Evolutionary conservation across 306 rosid species (phyloP).

Genomic region (Malus fusca): DNA sequence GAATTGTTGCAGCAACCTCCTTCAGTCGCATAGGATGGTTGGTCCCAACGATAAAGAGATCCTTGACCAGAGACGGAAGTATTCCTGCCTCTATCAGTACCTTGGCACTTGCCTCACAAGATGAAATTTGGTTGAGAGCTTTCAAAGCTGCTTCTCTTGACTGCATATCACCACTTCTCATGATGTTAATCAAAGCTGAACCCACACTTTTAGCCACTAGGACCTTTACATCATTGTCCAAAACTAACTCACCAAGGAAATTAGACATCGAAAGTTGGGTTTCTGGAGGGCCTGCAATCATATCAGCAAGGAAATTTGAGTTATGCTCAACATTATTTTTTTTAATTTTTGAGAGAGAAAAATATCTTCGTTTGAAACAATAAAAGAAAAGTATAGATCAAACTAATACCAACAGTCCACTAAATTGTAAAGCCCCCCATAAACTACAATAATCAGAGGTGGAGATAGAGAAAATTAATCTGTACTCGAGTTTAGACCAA

Average conservation of each 20-base stretch:
- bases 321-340: conserved; percentile 7
- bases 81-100: conserved; percentile 89
- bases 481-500: neutral
- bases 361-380: neutral
- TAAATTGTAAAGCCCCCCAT: neutral
- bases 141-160: conserved; percentile 90
- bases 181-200: conserved; percentile 68
- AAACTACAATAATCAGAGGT: too few species aligned
- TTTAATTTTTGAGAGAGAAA: neutral
- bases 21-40: conserved; percentile 74
- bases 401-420: neutral
- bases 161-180: conserved; percentile 69
- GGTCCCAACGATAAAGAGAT: conserved; percentile 83
- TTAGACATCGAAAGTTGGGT: conserved; percentile 80
- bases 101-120: conserved; percentile 81
- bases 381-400: neutral
- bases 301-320: conserved; percentile 13
- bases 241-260: conserved; percentile 82
- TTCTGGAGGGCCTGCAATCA: conserved; percentile 83
- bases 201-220: conserved; percentile 77
- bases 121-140: conserved; percentile 90
- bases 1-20: conserved; percentile 93
- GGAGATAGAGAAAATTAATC: neutral
- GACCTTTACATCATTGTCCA: conserved; percentile 79
- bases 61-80: conserved; percentile 88